phyloP scores from a whole-genome alignment of 2,329 filamentous ascomycete genomes.

The Phialocephala sp. region DNA sequence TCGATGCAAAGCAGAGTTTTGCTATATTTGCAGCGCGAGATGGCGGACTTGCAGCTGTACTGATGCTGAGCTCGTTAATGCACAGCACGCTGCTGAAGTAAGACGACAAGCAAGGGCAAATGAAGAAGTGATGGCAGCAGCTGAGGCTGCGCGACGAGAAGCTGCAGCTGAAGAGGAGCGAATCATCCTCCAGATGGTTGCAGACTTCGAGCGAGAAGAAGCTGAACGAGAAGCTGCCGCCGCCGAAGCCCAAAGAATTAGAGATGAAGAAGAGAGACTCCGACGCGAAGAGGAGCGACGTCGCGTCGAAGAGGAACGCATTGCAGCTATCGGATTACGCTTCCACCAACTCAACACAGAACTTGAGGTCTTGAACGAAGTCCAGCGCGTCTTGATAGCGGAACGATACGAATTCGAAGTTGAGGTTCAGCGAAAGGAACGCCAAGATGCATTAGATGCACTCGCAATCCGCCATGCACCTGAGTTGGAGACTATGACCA shows the following conservation, averaged over 20 bases:
- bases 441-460: conserved; percentile 44
- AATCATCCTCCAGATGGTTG: conserved; percentile 53
- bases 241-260: conserved; percentile 45
- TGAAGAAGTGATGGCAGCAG: conserved; percentile 32
- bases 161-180: conserved; percentile 46
- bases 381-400: conserved; percentile 49
- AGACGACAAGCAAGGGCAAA: conserved; percentile 42
- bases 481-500: conserved; percentile 43
- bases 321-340: conserved; percentile 46
- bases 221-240: conserved; percentile 46
- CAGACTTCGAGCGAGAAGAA: conserved; percentile 55
- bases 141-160: conserved; percentile 33
- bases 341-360: conserved; percentile 47
- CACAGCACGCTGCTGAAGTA: conserved; percentile 48
- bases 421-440: conserved; percentile 41
- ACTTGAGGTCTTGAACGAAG: conserved; percentile 49
- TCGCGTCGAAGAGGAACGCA: conserved; percentile 49
- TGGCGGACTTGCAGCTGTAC: conserved; percentile 78
- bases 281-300: conserved; percentile 47
- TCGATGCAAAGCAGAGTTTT: conserved; percentile 80
- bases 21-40: conserved; percentile 75
- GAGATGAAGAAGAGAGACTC: conserved; percentile 46
- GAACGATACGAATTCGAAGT: conserved; percentile 48
- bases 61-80: conserved; percentile 49
- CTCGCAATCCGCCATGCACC: conserved; percentile 23